These are phyloP conservation scores for Candida chauliodis DNA, from an alignment of 805 yeast genomes.

Conservation along the genomic window DNA sequence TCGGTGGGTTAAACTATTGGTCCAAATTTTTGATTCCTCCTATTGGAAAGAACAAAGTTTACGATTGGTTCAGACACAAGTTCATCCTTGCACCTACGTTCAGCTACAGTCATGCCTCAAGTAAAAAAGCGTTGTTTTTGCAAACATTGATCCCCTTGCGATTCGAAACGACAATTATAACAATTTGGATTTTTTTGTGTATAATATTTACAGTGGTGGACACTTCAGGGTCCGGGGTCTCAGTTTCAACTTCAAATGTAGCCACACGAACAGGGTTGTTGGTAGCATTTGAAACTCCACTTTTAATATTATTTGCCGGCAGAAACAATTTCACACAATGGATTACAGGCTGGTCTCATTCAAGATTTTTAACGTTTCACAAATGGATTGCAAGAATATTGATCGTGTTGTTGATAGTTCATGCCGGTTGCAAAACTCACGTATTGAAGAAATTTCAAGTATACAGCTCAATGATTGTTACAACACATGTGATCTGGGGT, in stretches of 20 bases:
- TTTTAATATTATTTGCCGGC: slow-evolving; percentile 61
- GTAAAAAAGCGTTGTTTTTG: not conserved
- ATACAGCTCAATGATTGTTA: slow-evolving; percentile 16
- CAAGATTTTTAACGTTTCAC: slow-evolving; percentile 56
- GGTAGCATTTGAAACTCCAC: slow-evolving; percentile 52
- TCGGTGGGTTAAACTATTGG: slow-evolving; percentile 26
- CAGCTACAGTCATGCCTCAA: slow-evolving; percentile 13
- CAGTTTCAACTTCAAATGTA: slow-evolving; percentile 41
- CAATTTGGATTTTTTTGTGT: slow-evolving; percentile 33
- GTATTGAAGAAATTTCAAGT: slow-evolving; percentile 8
- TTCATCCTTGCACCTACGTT: slow-evolving; percentile 18
- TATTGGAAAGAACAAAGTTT: slow-evolving; percentile 12
- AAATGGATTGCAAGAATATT: slow-evolving; percentile 52
- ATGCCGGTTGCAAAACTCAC: slow-evolving; percentile 25
- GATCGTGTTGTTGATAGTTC: slow-evolving; percentile 41
- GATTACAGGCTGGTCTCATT: slow-evolving; percentile 51
- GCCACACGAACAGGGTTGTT: slow-evolving; percentile 55
- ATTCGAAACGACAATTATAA: slow-evolving; percentile 44
- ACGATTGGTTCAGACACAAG: slow-evolving; percentile 16
- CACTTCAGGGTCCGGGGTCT: slow-evolving; percentile 52
- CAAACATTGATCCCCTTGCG: slow-evolving; percentile 45
- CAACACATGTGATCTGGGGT: slow-evolving; percentile 18
- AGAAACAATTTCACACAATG: slow-evolving; percentile 64
- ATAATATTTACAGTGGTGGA: slow-evolving; percentile 34
- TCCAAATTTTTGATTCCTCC: slow-evolving; percentile 20